phyloP scores from a whole-genome alignment of 345 rosid genomes.

The Iberis pinnata region DNA sequence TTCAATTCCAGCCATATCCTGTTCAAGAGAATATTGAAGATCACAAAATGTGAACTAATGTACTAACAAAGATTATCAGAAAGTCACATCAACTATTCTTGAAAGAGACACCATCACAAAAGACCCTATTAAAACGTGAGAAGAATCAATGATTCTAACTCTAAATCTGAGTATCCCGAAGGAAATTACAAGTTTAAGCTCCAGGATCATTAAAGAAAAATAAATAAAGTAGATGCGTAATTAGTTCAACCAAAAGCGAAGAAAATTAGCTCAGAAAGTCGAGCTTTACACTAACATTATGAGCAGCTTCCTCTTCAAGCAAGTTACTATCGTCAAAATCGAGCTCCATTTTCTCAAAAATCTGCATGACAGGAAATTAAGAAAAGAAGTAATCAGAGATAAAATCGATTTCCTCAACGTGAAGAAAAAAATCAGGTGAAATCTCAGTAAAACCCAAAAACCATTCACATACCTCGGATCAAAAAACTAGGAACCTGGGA shows the following conservation, averaged over 20 bases:
- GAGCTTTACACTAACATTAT: slow-evolving; percentile 44
- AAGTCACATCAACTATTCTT: slow-evolving; percentile 1
- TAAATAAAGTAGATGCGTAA: neutral
- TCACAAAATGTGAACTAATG: slow-evolving; percentile 6
- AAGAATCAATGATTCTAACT: slow-evolving; percentile 8
- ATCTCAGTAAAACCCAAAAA: neutral
- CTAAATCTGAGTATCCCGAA: neutral
- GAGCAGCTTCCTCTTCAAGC: slow-evolving; percentile 49
- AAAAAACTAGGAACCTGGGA: slow-evolving; percentile 10
- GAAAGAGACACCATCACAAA: neutral
- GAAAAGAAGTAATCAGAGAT: slow-evolving; percentile 15
- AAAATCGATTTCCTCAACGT: slow-evolving; percentile 11
- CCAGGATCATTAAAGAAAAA: neutral
- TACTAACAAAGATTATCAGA: neutral
- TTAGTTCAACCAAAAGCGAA: slow-evolving; percentile 5
- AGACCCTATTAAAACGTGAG: too few relatives aligned
- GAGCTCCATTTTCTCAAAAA: slow-evolving; percentile 46
- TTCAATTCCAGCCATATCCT: slow-evolving; percentile 55
- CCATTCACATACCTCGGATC: slow-evolving; percentile 14
- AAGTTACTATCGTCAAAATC: slow-evolving; percentile 47
- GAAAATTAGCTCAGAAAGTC: slow-evolving; percentile 1
- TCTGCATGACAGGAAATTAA: neutral
- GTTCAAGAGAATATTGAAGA: slow-evolving; percentile 20
- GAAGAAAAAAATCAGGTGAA: neutral
- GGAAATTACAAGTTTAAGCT: neutral